Base-by-base conservation (phyloP, 345 rosid genomes). In the Ceriops zippeliana region DNA sequence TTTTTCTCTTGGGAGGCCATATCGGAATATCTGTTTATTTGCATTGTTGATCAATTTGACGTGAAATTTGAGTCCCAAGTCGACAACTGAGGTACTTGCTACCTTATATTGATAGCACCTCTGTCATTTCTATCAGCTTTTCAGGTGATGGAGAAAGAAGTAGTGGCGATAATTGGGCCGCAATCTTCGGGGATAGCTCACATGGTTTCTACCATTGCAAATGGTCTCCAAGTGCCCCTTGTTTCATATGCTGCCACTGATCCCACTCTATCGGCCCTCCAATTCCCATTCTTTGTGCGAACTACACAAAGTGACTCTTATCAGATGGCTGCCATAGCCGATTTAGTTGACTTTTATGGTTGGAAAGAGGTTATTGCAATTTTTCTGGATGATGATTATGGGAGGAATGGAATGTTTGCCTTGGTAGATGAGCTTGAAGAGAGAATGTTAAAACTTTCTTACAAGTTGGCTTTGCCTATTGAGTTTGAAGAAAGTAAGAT, bases 161-260 rank as follows among this genome's bases (percentile, higher is more conserved):
- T 80, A 46, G 92, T 86, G 72, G 89, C 95, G 28, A 71, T 93
- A 63, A 81, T 90, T 26, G 97, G 98, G 35, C 92, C 98, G 19
- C 84, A 82, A 71, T 89, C 96, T 54, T 90, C 97, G 51, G 76
- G 83, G 28, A 80, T 89, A 56, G 98, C 98, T 76, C 97, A 87
- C 72, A 84, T 81, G 75, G 51, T 88, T 68, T 82, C 96, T 15
- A 73, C 73, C 69, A 74, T 89, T 21, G 91, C 83, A 19, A 83
- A 83, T 69, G 84, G 87, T 35, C 87, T 93, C 54, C 84, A 85
- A 57, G 80, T 93, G 62, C 98, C 98, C 27, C 87, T 86, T 22
- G 56, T 93, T 65, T 93, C 98, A 24, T 90, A 77, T 74, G 93
- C 90, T 46, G 93, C 98, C 68, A 90, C 97, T 62, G 97, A 93